phyloP scores from a whole-genome alignment of 2,329 filamentous ascomycete genomes.

The Monosporascus sp. region DNA sequence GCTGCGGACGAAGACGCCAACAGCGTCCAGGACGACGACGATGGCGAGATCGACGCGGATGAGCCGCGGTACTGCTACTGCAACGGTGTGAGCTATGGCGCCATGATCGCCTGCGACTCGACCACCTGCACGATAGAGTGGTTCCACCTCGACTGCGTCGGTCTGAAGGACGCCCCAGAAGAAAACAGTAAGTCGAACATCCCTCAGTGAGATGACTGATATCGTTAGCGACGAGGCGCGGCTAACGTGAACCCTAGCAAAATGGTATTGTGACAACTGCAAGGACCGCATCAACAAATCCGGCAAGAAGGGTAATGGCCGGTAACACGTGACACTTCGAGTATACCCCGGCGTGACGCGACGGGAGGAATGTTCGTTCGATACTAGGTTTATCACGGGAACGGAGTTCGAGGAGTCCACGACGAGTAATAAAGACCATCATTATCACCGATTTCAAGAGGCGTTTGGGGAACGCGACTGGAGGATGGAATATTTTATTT shows the following conservation, averaged over 20 bases:
- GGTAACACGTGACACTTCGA: constrained; percentile 24
- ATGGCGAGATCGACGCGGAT: constrained; percentile 60
- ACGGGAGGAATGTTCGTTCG: too few relatives aligned
- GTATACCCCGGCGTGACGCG: too few relatives aligned
- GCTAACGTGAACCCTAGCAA: constrained; percentile 46
- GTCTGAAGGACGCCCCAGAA: constrained; percentile 71
- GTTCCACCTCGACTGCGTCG: constrained; percentile 81
- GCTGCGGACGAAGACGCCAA: constrained; percentile 32
- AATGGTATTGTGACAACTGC: constrained; percentile 80
- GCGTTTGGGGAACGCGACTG: too few relatives aligned
- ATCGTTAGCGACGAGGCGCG: constrained; percentile 11
- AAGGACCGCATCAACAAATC: constrained; percentile 56
- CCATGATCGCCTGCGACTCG: constrained; percentile 79
- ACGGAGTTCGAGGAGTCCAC: too few relatives aligned
- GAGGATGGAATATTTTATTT: too few relatives aligned
- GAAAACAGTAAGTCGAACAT: constrained; percentile 57
- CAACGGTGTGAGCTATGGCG: constrained; percentile 73
- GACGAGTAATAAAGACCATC: too few relatives aligned
- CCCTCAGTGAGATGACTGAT: background rate
- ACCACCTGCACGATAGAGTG: constrained; percentile 69
- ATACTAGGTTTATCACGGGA: too few relatives aligned
- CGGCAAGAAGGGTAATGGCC: constrained; percentile 46
- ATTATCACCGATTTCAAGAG: too few relatives aligned
- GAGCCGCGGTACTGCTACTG: constrained; percentile 77
- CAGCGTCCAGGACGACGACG: constrained; percentile 41